Base-by-base conservation (phyloP, 345 rosid genomes). In the Limnanthes douglasii region DNA sequence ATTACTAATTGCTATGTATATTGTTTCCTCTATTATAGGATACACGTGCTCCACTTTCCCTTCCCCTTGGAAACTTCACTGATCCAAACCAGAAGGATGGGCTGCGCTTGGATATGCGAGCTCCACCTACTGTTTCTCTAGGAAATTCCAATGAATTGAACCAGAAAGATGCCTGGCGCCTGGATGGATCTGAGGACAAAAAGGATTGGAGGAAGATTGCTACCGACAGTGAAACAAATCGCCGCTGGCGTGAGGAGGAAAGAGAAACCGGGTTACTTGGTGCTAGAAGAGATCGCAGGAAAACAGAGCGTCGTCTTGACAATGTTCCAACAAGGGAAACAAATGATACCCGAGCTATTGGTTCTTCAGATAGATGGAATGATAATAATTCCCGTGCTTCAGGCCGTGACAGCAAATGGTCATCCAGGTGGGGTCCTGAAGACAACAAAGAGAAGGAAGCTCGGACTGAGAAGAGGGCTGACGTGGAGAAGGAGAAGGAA, bases 401-500 rank as follows among this genome's bases (percentile, higher is more conserved):
- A 25, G 68, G 92, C 5, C 69, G 98, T 27, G 96, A 90, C 53
- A 68, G 57, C 63, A 90, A 90, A 48, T 90, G 96, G 98, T 70
- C 94, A 15, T 77, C 94, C 10, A 70, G 96, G 36, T 90, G 96
- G 98, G 96, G 98, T 54, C 94, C 96, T 47, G 95, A 84, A 14
- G 98, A 77, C 35, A n/a, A n/a, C n/a, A 84, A 70, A 58, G 98
- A 77, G 40, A 90, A 69, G 53, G 94, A 80, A 31, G 43, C 72
- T 19, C 79, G 75, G 17, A 38, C 11, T 30, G 94, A 77, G 51
- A 84, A 73, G 61, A 76, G 50, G 64, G 43, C 66, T 37, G 86
- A 78, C 34, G 53, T 16, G 26, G 79, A 61, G 46, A 70, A 72
- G 45, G 75, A 70, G 44, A 70, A 75, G 56, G 93, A 79, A 39